phyloP scores from a whole-genome alignment of 805 yeast genomes.

The Saturnispora galanensis region DNA sequence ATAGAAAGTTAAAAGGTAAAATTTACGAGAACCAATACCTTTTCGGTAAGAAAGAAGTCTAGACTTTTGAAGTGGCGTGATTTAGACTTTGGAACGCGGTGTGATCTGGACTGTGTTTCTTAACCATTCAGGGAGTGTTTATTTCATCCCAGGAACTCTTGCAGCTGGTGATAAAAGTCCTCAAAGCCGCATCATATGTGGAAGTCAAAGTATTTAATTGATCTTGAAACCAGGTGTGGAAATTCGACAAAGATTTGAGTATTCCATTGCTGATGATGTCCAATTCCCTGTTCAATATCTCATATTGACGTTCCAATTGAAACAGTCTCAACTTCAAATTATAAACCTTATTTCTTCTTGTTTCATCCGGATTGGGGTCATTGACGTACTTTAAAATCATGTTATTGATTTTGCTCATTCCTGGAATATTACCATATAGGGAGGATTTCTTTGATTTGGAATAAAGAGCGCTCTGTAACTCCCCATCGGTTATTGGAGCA shows the following conservation, averaged over 20 bases:
- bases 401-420: conserved; percentile 26
- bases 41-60: too few relatives aligned
- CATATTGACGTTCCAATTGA: conserved; percentile 25
- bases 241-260: conserved; percentile 18
- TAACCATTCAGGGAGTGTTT: neutral
- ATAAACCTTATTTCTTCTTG: conserved; percentile 24
- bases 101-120: too few relatives aligned
- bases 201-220: conserved; percentile 16
- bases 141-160: conserved; percentile 22
- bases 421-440: conserved; percentile 27
- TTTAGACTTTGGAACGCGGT: too few relatives aligned
- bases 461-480: conserved; percentile 24
- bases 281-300: conserved; percentile 20
- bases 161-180: conserved; percentile 18
- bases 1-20: too few relatives aligned
- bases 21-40: too few relatives aligned
- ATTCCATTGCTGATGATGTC: conserved; percentile 18
- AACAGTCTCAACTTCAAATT: conserved; percentile 23
- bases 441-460: conserved; percentile 20
- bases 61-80: too few relatives aligned
- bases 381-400: conserved; percentile 26
- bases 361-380: conserved; percentile 28
- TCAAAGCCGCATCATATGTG: conserved; percentile 18
- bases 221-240: conserved; percentile 26
- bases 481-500: conserved; percentile 25